Base-by-base conservation (phyloP, 345 rosid species). In the Hibiscus mutabilis region DNA sequence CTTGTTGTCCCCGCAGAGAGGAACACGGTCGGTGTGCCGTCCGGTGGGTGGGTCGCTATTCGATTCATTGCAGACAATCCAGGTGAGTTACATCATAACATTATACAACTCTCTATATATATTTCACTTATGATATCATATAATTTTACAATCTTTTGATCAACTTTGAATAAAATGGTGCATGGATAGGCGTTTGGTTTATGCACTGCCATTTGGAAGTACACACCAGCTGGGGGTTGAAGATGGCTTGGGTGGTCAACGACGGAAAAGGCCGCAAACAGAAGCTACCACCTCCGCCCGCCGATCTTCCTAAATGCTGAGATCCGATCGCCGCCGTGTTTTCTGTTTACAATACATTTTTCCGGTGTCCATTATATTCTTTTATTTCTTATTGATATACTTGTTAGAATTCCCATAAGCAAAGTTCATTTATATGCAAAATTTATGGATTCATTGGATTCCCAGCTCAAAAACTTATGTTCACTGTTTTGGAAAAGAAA, bases 41-140 rank as follows among this genome's bases (percentile, higher is more conserved):
- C 81, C 6, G 81, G 81, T 14, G 81, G 81, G 1, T 78, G 81
- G 81, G 72, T 78, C 24, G 78, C 78, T 22, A 64, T 78, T 52
- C 68, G 75, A 18, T 77, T 77, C 70, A 77, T 44, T 15, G 75
- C 78, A 4, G 78, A 74, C 60, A 78, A 78, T 16, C 77, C 77
- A n/a, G 85, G 87, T 84, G 12, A 61, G 47, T 69, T 31, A 33
- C 16, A 51, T 8, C 19, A 21, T 53, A 6, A 53, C 46, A 42
- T 42, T 9, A 42, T 42, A 42, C 14, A 42, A 42, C 1, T 42
- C 12, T 40, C 10, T 42, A 42, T 42, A 31, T 31, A 37, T 37
- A 7, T 42, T 42, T 42, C 46, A 42, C 46, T 42, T 10, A 11
- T 11, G 4, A 56, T 4, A 42, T 42, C 46, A 42, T 42, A 21